Evolutionary conservation across 2,329 filamentous ascomycete genomes (phyloP).

Genomic region (Apiospora koreana): DNA sequence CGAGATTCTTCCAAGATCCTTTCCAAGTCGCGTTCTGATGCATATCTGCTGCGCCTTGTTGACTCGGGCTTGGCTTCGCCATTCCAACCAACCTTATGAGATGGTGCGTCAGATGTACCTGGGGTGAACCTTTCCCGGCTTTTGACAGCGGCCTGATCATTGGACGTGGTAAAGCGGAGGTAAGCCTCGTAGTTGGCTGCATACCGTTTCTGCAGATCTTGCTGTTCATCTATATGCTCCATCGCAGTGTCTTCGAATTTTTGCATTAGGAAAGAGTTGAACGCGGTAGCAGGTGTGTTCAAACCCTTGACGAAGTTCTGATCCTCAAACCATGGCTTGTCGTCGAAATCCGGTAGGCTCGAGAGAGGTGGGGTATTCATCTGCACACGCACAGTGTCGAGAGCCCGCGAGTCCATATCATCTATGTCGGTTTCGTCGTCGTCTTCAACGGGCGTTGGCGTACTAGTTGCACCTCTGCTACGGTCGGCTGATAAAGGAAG

Average conservation of each 20-base stretch:
- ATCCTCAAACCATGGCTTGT: slow-evolving; percentile 51
- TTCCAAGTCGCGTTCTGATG: slow-evolving; percentile 73
- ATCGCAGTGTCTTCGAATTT: slow-evolving; percentile 45
- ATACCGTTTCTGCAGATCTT: slow-evolving; percentile 43
- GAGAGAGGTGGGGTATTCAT: slow-evolving; percentile 58
- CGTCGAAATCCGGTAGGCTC: slow-evolving; percentile 49
- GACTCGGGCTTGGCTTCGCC: slow-evolving; percentile 58
- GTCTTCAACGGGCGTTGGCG: slow-evolving; percentile 50
- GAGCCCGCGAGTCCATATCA: slow-evolving; percentile 50
- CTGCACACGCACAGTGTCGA: slow-evolving; percentile 50
- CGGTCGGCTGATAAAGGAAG: slow-evolving; percentile 25
- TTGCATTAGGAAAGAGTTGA: slow-evolving; percentile 48
- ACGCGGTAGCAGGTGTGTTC: slow-evolving; percentile 36
- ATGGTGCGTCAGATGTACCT: slow-evolving; percentile 35
- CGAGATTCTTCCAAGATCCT: slow-evolving; percentile 72
- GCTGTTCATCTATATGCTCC: slow-evolving; percentile 39
- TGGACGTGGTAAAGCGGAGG: slow-evolving; percentile 56
- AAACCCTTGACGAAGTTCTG: slow-evolving; percentile 44
- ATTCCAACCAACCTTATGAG: slow-evolving; percentile 38
- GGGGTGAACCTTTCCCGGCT: slow-evolving; percentile 55
- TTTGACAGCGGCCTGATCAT: slow-evolving; percentile 55
- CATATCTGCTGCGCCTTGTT: slow-evolving; percentile 56
- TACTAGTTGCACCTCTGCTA: slow-evolving; percentile 38
- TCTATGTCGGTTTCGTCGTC: slow-evolving; percentile 59
- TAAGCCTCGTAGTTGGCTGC: slow-evolving; percentile 51